Base-by-base conservation (phyloP, 306 rosid genomes). In the Coriaria nepalensis region DNA sequence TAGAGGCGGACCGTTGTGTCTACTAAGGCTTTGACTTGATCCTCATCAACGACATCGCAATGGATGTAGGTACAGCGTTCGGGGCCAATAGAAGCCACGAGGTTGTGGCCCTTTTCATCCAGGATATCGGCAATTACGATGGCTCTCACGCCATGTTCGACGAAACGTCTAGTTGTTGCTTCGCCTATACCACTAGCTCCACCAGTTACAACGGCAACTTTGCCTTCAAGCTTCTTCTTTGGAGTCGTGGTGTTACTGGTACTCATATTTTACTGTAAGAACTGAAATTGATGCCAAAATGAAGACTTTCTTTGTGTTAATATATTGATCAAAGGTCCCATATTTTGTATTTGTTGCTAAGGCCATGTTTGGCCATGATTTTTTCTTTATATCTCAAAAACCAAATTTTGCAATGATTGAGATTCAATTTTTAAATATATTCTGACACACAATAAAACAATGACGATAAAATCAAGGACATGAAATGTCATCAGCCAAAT, bases 101-200 rank as follows among this genome's bases (percentile, higher is more conserved):
- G 77, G 7, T 20, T 40, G 13, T 33, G 52, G 5, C 83, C 86
- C 0, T 36, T 46, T 0, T 72, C 40, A 52, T 82, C 79, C 40
- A 69, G 81, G 51, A 78, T 58, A 45, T 82, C 86, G 0, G 81
- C 77, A 0, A 78, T 75, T 2, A 82, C 78, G 4, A 78, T 68
- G 32, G 67, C 56, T 2, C 65, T 65, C 0, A 74, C 69, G 0
- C 86, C 93, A 0, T 67, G 51, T 0, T 50, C 6, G n/a, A 72
- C 59, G 9, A 81, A 74, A 10, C 39, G 38, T 5, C 66, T 71
- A 0, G 68, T 85, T 1, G 85, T 69, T 32, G 70, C 81, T 49
- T 81, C 82, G 3, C 86, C 82, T 4, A 81, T 77, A 35, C 93
- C 86, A 51, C 80, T 81, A 4, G 80, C 86, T 0, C 82, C 86